Evolutionary conservation across 257 asterid species (phyloP), one percentile per base, ranked within the genome.

Genomic region (Solanum sejunctum): DNA sequence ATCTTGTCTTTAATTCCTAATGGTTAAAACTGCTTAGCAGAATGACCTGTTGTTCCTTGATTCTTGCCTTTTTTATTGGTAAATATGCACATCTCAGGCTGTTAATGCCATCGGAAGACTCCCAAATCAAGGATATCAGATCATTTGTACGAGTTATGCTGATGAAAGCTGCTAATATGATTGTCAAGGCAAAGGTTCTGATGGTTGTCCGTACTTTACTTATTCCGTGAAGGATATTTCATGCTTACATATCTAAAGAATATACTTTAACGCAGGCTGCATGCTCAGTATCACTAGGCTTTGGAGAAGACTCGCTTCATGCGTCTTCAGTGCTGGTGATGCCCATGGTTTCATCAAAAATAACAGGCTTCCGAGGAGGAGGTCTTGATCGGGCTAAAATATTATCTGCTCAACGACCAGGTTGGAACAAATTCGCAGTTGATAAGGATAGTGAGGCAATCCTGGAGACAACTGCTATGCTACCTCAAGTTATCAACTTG

Each of bases 271-370:
- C 92, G 89, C 93, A 94, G 99, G 92, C 92, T 90, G 94, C 95
- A 61, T 93, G 93, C 87, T 91, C 99, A 55, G 71, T 91, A 79
- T 88, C 98, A 70, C 90, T 92, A 80, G 97, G 97, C 64, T 87
- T 94, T 61, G 98, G 98, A 87, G 98, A 93, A 87, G 90, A 94
- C 85, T 90, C 99, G 10, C 91, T 96, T 23, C 94, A 92, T 51
- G 92, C 96, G 52, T 96, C 99, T 45, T 95, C 97, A 45, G 93
- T 96, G 72, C 90, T 96, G 85, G 98, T 91, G 88, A 96, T 96
- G 99, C 99, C 99, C 39, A 94, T 96, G 98, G 97, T 93, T 83
- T 93, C 98, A 17, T 94, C 99, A 16, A 96, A 94, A 87, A 90
- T 93, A 70, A 96, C 91, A 7, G 99, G 99, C 51, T 96, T 96